phyloP scores from a whole-genome alignment of 1,139 yeast genomes.

The Hansenula lynferdii region DNA sequence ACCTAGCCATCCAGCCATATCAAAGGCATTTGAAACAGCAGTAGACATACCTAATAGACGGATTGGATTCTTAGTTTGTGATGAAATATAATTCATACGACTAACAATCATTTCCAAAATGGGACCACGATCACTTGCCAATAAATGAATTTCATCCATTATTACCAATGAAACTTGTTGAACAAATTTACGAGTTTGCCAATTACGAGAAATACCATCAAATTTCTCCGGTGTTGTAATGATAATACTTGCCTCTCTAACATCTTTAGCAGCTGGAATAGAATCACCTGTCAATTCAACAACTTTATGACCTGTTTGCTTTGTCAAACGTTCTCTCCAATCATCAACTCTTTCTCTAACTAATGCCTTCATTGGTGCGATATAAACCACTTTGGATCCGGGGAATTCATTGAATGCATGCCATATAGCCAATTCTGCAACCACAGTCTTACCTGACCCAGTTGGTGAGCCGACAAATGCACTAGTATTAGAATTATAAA shows the following conservation, averaged over 20 bases:
- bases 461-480: conserved; percentile 97
- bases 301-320: conserved; percentile 57
- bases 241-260: conserved; percentile 86
- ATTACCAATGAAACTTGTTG: conserved; percentile 87
- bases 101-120: conserved; percentile 98
- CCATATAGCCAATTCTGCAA: conserved; percentile 97
- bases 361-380: conserved; percentile 99
- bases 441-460: conserved; percentile 97
- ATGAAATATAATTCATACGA: conserved; percentile 89
- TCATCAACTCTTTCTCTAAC: conserved; percentile 96
- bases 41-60: conserved; percentile 92
- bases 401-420: conserved; percentile 83
- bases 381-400: conserved; percentile 81
- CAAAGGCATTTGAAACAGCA: conserved; percentile 96
- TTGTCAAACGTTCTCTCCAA: conserved; percentile 74
- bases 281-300: conserved; percentile 98
- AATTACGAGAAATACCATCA: conserved; percentile 97
- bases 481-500: conserved; percentile 74
- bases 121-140: conserved; percentile 98
- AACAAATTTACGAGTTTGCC: conserved; percentile 94
- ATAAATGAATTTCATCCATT: conserved; percentile 96
- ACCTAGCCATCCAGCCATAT: conserved; percentile 97
- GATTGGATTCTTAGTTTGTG: conserved; percentile 70
- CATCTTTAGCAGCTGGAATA: conserved; percentile 81
- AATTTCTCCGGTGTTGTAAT: conserved; percentile 98